phyloP scores from a whole-genome alignment of 2,329 filamentous ascomycete species.

The Phyllosticta capitalensis region DNA sequence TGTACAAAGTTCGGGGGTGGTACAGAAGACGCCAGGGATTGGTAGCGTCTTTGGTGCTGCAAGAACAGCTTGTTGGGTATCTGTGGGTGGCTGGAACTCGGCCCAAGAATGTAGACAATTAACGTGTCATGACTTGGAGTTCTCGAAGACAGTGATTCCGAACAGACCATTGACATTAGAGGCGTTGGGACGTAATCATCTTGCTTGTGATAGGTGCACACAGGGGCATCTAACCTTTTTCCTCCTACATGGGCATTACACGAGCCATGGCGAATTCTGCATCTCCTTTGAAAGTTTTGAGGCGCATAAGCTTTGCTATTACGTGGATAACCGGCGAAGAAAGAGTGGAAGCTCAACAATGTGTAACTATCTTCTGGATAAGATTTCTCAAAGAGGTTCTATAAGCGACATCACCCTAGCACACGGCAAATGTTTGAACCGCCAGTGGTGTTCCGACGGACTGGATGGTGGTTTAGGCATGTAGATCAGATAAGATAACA shows the following conservation, averaged over 20 bases:
- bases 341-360: too few relatives aligned
- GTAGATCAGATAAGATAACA: background rate
- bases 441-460: background rate
- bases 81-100: background rate
- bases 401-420: background rate
- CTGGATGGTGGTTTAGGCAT: too few relatives aligned
- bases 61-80: background rate
- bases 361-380: too few relatives aligned
- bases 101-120: background rate
- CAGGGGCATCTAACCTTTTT: background rate
- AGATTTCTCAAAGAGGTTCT: too few relatives aligned
- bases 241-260: background rate
- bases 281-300: too few relatives aligned
- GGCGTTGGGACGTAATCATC: background rate
- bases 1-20: background rate
- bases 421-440: background rate
- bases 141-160: background rate
- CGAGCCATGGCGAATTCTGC: too few relatives aligned
- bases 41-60: background rate
- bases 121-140: background rate
- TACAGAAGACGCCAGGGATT: background rate
- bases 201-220: background rate
- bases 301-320: too few relatives aligned
- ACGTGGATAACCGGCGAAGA: too few relatives aligned
- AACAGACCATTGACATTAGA: too few relatives aligned